phyloP scores from a whole-genome alignment of 2,329 filamentous ascomycete genomes.

The Myriosclerotinia curreyana region DNA sequence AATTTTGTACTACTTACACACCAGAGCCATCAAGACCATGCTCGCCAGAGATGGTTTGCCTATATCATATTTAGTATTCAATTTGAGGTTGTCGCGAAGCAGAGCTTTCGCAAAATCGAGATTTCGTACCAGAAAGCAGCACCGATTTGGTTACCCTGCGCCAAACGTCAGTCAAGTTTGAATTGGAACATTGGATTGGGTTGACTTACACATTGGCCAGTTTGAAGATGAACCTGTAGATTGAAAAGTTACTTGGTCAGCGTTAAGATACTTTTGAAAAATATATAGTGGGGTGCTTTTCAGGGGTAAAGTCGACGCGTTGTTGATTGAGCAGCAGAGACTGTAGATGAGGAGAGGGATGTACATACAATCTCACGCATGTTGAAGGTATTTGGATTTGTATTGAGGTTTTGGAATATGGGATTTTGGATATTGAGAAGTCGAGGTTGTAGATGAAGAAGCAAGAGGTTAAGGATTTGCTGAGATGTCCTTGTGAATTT shows the following conservation, averaged over 20 bases:
- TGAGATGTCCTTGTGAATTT: conserved; percentile 28
- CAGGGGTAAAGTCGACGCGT: conserved; percentile 46
- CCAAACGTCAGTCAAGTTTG: conserved; percentile 32
- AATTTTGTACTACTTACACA: conserved; percentile 62
- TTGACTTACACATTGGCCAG: conserved; percentile 92
- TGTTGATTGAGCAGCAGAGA: not conserved
- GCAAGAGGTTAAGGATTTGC: conserved; percentile 29
- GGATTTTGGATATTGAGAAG: conserved; percentile 19
- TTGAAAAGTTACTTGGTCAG: conserved; percentile 54
- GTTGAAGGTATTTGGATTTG: conserved; percentile 45
- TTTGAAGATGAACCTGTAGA: conserved; percentile 95
- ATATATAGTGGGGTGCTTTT: conserved; percentile 39
- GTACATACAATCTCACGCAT: conserved; percentile 73
- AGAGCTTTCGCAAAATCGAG: conserved; percentile 25
- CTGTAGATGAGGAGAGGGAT: conserved; percentile 14
- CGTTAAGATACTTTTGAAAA: conserved; percentile 44
- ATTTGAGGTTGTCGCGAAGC: conserved; percentile 36
- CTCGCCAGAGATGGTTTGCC: conserved; percentile 82
- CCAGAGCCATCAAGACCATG: conserved; percentile 97
- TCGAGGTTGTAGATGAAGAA: conserved; percentile 26
- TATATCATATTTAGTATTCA: conserved; percentile 45
- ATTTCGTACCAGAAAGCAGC: conserved; percentile 90
- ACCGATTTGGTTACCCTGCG: conserved; percentile 99
- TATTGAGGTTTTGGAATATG: conserved; percentile 23
- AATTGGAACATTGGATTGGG: conserved; percentile 6